Percentiles rank a stretch among this genome's conserved stretches.
These are phyloP conservation scores for Diaporthe ampelina DNA, from an alignment of 2,329 filamentous ascomycete species.

Conservation along the genomic window DNA sequence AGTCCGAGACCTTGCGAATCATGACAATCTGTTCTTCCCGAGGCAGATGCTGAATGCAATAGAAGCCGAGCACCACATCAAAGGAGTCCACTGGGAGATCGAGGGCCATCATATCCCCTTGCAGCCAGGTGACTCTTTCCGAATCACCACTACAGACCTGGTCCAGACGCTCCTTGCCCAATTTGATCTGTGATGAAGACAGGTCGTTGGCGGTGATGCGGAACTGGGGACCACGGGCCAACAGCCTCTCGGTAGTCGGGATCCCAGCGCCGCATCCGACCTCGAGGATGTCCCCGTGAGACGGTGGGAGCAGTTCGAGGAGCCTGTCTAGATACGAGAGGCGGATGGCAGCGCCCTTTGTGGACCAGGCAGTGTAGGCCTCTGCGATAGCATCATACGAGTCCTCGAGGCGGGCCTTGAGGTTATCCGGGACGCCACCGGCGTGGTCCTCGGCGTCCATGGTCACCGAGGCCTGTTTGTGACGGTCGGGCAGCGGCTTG, in stretches of 20 bases:
- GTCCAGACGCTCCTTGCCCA: slow-evolving; percentile 49
- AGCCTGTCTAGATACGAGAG: slow-evolving; percentile 53
- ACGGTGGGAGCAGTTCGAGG: slow-evolving; percentile 45
- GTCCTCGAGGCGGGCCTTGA: slow-evolving; percentile 55
- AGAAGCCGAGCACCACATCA: slow-evolving; percentile 52
- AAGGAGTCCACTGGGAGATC: slow-evolving; percentile 42
- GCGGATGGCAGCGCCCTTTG: slow-evolving; percentile 49
- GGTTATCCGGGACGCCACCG: slow-evolving; percentile 42
- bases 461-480: not conserved
- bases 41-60: slow-evolving; percentile 69
- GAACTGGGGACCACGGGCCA: slow-evolving; percentile 45
- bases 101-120: slow-evolving; percentile 45
- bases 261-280: slow-evolving; percentile 58
- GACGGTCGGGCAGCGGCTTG: no score
- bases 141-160: slow-evolving; percentile 36
- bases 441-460: not conserved
- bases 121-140: slow-evolving; percentile 31
- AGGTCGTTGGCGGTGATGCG: slow-evolving; percentile 57
- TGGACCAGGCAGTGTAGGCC: slow-evolving; percentile 57
- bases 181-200: slow-evolving; percentile 54
- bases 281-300: slow-evolving; percentile 52
- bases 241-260: slow-evolving; percentile 53
- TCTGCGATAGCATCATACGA: slow-evolving; percentile 58
- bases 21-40: slow-evolving; percentile 63
- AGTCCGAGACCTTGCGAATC: slow-evolving; percentile 58